Evolutionary conservation across 176 grass and related monocot species (phyloP).

Genomic region (Bothriochloa decipiens): DNA sequence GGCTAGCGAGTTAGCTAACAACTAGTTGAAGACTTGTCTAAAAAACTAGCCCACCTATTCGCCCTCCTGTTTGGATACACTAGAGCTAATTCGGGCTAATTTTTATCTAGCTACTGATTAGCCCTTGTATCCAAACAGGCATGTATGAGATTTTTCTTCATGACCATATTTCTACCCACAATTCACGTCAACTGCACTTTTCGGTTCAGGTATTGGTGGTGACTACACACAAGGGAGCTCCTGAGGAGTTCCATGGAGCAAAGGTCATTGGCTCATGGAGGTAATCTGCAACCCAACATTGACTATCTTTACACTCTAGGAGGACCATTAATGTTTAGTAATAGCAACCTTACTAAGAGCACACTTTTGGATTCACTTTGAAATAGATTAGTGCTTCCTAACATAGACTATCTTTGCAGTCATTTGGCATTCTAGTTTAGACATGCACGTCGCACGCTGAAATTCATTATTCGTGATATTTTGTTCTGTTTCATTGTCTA

Average conservation of each 20-base stretch:
- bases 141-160: background rate
- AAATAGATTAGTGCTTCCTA: background rate
- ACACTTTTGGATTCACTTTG: background rate
- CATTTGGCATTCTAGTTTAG: background rate
- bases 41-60: no score
- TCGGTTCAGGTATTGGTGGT: conserved; percentile 81
- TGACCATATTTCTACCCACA: conserved; percentile 15
- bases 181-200: conserved; percentile 14
- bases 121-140: background rate
- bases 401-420: background rate
- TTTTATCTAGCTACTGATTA: no score
- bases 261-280: conserved; percentile 96
- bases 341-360: conserved; percentile 22
- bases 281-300: conserved; percentile 48
- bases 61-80: no score
- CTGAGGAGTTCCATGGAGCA: conserved; percentile 90
- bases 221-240: conserved; percentile 91
- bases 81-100: no score
- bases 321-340: background rate
- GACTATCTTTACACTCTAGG: background rate
- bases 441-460: background rate
- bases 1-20: no score
- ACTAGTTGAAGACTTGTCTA: no score
- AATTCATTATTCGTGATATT: conserved; percentile 9
- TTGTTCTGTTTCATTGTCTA: background rate